These are phyloP conservation scores for Wickerhamiella kazuoi DNA, from an alignment of 805 yeast genomes.

Conservation along the genomic window DNA sequence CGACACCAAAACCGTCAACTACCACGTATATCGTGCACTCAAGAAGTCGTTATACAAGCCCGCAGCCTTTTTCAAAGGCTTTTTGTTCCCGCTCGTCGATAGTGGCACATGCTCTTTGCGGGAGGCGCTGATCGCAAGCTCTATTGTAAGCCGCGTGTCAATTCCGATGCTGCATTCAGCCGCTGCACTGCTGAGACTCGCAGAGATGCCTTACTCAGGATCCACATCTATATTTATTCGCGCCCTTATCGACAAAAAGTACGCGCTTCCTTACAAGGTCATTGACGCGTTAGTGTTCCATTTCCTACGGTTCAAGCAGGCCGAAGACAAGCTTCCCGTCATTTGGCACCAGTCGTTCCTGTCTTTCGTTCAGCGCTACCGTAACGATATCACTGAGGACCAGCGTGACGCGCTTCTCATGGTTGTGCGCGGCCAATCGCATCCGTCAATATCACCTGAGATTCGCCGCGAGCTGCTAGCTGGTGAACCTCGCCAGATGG, in stretches of 20 bases:
- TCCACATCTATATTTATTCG: conserved; percentile 82
- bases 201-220: conserved; percentile 70
- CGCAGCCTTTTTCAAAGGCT: conserved; percentile 93
- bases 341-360: conserved; percentile 96
- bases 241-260: conserved; percentile 78
- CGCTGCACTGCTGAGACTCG: conserved; percentile 74
- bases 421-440: conserved; percentile 78
- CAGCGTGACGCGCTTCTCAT: conserved; percentile 89
- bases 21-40: conserved; percentile 80
- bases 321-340: conserved; percentile 53
- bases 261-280: conserved; percentile 93
- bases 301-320: conserved; percentile 67
- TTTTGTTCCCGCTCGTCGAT: conserved; percentile 77
- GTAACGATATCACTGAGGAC: conserved; percentile 96
- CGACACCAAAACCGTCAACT: conserved; percentile 44
- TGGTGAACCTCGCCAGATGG: conserved; percentile 27
- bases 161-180: conserved; percentile 92
- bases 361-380: conserved; percentile 88
- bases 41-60: conserved; percentile 93
- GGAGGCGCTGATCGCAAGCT: conserved; percentile 91
- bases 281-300: conserved; percentile 87
- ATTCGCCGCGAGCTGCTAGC: conserved; percentile 84
- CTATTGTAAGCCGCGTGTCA: conserved; percentile 74
- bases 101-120: conserved; percentile 65
- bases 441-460: conserved; percentile 79